phyloP scores from a whole-genome alignment of 257 asterid genomes.

The Solanum neorickii region DNA sequence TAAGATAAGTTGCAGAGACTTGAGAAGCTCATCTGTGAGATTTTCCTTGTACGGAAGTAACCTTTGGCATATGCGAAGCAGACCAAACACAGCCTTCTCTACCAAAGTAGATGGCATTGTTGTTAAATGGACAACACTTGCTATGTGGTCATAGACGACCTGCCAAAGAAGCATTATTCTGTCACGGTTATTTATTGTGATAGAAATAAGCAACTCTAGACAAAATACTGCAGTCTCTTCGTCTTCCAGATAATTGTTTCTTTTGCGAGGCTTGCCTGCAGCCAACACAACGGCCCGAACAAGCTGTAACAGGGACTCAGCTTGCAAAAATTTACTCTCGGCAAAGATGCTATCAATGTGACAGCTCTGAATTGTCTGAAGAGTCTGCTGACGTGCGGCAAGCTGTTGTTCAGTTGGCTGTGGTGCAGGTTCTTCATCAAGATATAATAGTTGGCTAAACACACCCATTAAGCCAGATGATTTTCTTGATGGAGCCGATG shows the following conservation, averaged over 20 bases:
- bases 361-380: conserved; percentile 70
- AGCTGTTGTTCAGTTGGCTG: conserved; percentile 76
- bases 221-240: conserved; percentile 70
- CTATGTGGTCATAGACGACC: conserved; percentile 67
- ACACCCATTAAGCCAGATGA: conserved; percentile 76
- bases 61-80: conserved; percentile 80
- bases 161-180: conserved; percentile 88
- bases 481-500: conserved; percentile 41
- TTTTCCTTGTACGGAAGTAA: conserved; percentile 89
- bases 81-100: conserved; percentile 91
- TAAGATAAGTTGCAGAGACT: conserved; percentile 68
- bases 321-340: conserved; percentile 81
- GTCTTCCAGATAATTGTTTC: conserved; percentile 41
- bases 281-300: conserved; percentile 68
- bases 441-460: conserved; percentile 65
- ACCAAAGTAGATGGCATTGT: conserved; percentile 77
- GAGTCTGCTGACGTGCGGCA: conserved; percentile 64
- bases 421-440: conserved; percentile 66
- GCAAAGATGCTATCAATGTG: conserved; percentile 74
- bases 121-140: conserved; percentile 65
- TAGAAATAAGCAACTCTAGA: conserved; percentile 71
- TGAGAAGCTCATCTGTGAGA: conserved; percentile 79
- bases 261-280: conserved; percentile 47
- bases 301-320: conserved; percentile 71
- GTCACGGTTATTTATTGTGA: conserved; percentile 69